Evolutionary conservation across 805 yeast species (phyloP).

Genomic region (Saccharomycopsis sp.): DNA sequence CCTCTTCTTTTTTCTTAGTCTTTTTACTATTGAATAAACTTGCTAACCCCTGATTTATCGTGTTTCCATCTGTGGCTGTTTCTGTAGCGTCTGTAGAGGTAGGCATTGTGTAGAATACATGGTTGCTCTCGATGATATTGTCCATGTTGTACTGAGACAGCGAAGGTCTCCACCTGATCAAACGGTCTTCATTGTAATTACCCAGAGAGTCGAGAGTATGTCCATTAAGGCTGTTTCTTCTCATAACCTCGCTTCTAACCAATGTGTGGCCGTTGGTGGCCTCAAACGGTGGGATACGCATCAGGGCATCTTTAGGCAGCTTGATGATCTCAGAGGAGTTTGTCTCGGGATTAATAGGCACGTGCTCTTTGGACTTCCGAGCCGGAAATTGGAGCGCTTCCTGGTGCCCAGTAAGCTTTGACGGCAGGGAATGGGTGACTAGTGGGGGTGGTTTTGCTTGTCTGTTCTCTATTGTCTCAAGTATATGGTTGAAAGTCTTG

Average conservation of each 20-base stretch:
- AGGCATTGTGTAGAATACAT: conserved; percentile 21
- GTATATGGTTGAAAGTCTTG: background rate
- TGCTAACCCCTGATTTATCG: background rate
- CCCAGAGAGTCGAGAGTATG: conserved; percentile 6
- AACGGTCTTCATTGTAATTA: conserved; percentile 28
- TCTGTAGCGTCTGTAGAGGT: background rate
- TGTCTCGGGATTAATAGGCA: background rate
- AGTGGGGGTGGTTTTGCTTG: background rate
- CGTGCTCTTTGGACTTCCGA: background rate
- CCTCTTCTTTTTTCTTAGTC: background rate
- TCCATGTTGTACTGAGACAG: conserved; percentile 23
- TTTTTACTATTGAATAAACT: background rate
- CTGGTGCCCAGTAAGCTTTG: background rate
- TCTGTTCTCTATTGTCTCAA: background rate
- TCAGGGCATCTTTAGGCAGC: conserved; percentile 1
- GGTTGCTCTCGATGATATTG: conserved; percentile 25
- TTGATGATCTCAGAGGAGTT: conserved; percentile 2
- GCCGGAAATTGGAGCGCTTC: background rate
- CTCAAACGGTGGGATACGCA: conserved; percentile 13
- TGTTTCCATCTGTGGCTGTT: background rate
- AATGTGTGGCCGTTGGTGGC: background rate
- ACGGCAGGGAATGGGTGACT: background rate
- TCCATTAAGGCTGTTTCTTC: conserved; percentile 16
- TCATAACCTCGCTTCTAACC: conserved; percentile 10
- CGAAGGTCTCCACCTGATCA: conserved; percentile 29